Conservation (phyloP, 2,329 filamentous ascomycete species). For the Stagonosporopsis chrysanthemi region DNA sequence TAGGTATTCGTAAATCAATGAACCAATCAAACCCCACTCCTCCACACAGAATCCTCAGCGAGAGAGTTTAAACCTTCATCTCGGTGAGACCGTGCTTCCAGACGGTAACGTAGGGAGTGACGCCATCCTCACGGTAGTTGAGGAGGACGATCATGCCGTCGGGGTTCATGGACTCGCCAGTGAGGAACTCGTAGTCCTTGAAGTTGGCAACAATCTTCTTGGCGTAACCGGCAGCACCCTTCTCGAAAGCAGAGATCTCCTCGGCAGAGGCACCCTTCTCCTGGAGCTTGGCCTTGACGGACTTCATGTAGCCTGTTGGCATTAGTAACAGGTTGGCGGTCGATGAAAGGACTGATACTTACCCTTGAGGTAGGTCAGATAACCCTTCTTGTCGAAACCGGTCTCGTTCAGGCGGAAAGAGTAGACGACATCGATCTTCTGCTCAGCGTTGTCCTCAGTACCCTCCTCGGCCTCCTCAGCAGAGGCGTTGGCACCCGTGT, state of each 20-base stretch:
- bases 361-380: constrained; percentile 87
- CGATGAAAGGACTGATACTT: constrained; percentile 29
- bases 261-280: constrained; percentile 60
- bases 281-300: constrained; percentile 78
- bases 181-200: constrained; percentile 96
- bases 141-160: constrained; percentile 94
- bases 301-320: constrained; percentile 83
- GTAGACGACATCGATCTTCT: constrained; percentile 92
- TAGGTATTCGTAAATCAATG: constrained; percentile 49
- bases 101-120: constrained; percentile 85
- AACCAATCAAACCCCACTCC: constrained; percentile 33
- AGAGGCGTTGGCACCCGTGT: constrained; percentile 95
- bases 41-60: constrained; percentile 12
- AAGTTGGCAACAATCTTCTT: constrained; percentile 87
- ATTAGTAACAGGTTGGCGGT: constrained; percentile 11
- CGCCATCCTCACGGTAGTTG: constrained; percentile 96
- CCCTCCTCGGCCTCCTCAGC: constrained; percentile 86
- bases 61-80: constrained; percentile 80
- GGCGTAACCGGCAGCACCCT: constrained; percentile 73
- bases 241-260: constrained; percentile 81
- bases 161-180: constrained; percentile 89
- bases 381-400: constrained; percentile 85
- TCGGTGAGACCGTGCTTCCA: constrained; percentile 94
- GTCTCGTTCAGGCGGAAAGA: constrained; percentile 88
- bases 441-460: constrained; percentile 71